Evolutionary conservation across 75 land plant genomes (phyloP).

Genomic region (Adiantum capillusveneris): DNA sequence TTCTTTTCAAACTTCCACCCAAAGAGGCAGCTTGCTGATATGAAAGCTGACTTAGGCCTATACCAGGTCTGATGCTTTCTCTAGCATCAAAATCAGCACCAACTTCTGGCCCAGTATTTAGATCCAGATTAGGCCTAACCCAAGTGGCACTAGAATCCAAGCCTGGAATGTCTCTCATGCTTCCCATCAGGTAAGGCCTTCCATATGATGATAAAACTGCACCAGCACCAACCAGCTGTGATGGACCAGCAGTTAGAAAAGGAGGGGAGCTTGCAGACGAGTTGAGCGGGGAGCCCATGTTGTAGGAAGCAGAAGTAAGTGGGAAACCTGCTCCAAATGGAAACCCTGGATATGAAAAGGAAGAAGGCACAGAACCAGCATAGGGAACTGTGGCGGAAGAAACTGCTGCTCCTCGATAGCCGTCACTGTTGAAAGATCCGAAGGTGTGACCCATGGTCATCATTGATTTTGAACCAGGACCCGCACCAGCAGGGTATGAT

Average conservation of each 20-base stretch:
- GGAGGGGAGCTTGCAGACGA: slow-evolving; percentile 1
- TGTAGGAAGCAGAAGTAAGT: slow-evolving; percentile 1
- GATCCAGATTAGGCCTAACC: slow-evolving; percentile 52
- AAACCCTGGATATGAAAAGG: slow-evolving; percentile 12
- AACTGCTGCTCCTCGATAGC: slow-evolving; percentile 8
- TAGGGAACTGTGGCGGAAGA: slow-evolving; percentile 17
- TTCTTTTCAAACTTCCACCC: slow-evolving; percentile 10
- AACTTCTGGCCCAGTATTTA: slow-evolving; percentile 52
- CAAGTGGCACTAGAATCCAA: slow-evolving; percentile 19
- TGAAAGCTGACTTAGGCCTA: slow-evolving; percentile 6
- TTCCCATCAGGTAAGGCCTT: slow-evolving; percentile 42
- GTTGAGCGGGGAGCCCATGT: not conserved
- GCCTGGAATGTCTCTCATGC: slow-evolving; percentile 13
- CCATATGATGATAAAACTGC: slow-evolving; percentile 8
- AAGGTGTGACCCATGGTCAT: slow-evolving; percentile 7
- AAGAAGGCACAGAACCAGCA: slow-evolving; percentile 7
- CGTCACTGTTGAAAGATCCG: slow-evolving; percentile 14
- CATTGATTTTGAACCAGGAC: slow-evolving; percentile 7
- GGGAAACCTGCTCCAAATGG: slow-evolving; percentile 10
- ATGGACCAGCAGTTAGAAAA: slow-evolving; percentile 10
- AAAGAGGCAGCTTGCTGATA: not conserved
- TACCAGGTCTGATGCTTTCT: slow-evolving; percentile 9
- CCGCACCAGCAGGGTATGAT: slow-evolving; percentile 10
- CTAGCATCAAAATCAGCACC: not conserved
- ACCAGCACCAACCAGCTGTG: slow-evolving; percentile 10